phyloP scores from a whole-genome alignment of 2,329 filamentous ascomycete genomes.

The Trichoderma sp. region DNA sequence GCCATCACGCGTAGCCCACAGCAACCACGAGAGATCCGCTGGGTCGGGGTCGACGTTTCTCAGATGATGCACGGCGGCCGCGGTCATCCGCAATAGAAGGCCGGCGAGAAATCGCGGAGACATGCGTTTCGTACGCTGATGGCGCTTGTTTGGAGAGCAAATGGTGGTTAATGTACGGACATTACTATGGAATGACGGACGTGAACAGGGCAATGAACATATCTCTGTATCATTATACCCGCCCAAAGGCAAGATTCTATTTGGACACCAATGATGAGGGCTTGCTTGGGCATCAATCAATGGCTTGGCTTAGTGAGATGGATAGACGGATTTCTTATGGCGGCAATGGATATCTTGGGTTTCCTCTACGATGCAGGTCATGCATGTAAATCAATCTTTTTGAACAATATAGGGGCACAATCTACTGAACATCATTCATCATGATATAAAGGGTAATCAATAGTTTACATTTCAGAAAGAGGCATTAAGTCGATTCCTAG shows the following conservation, averaged over 20 bases:
- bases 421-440: too few species aligned
- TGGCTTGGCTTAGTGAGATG: neutral
- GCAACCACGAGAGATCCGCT: conserved; percentile 24
- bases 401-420: neutral
- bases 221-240: conserved; percentile 22
- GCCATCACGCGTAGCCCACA: conserved; percentile 20
- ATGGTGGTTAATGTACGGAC: neutral
- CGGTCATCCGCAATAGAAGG: conserved; percentile 3
- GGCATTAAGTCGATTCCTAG: neutral
- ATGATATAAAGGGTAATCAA: neutral
- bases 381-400: neutral
- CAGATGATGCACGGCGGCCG: conserved; percentile 27
- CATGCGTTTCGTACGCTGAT: neutral
- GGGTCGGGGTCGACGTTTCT: conserved; percentile 27
- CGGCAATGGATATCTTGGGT: neutral
- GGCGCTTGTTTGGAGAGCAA: neutral
- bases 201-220: conserved; percentile 3
- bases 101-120: neutral
- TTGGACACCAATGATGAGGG: neutral
- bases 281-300: neutral
- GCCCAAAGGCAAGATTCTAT: neutral
- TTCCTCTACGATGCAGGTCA: neutral
- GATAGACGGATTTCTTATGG: neutral
- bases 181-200: neutral
- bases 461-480: neutral